These are phyloP conservation scores for Penicillium psychrosexuale DNA, from an alignment of 2,329 filamentous ascomycete species.

Conservation along the genomic window DNA sequence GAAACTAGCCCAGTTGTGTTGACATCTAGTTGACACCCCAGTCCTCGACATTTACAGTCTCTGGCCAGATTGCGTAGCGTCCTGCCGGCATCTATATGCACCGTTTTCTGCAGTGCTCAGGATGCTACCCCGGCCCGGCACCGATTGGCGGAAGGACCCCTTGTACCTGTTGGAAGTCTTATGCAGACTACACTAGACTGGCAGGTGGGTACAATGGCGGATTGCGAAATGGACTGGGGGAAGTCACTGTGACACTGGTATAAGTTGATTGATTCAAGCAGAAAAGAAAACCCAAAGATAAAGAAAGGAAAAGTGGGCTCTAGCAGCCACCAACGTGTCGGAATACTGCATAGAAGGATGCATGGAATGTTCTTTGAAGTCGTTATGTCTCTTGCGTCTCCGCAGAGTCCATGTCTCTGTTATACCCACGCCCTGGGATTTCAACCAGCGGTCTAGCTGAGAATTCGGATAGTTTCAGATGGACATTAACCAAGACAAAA, in stretches of 20 bases:
- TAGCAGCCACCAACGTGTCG: conserved; percentile 21
- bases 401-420: not conserved
- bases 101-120: conserved; percentile 12
- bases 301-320: conserved; percentile 4
- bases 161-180: conserved; percentile 6
- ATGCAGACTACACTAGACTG: conserved; percentile 3
- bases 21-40: not conserved
- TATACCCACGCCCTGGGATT: conserved; percentile 5
- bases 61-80: conserved; percentile 6
- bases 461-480: not conserved
- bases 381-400: not conserved
- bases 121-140: not conserved
- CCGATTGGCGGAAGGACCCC: conserved; percentile 4
- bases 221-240: conserved; percentile 14
- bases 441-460: conserved; percentile 16
- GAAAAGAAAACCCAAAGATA: not conserved
- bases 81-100: conserved; percentile 4
- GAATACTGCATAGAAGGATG: conserved; percentile 33
- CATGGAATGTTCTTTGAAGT: conserved; percentile 32
- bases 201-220: conserved; percentile 12
- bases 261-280: conserved; percentile 2
- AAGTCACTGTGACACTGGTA: conserved; percentile 8
- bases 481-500: not conserved
- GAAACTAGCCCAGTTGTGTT: conserved; percentile 4
- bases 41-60: conserved; percentile 4